Evolutionary conservation across 441 rosid species (phyloP), one percentile per base, ranked within the genome.

Genomic region (Metrosideros polymorpha): DNA sequence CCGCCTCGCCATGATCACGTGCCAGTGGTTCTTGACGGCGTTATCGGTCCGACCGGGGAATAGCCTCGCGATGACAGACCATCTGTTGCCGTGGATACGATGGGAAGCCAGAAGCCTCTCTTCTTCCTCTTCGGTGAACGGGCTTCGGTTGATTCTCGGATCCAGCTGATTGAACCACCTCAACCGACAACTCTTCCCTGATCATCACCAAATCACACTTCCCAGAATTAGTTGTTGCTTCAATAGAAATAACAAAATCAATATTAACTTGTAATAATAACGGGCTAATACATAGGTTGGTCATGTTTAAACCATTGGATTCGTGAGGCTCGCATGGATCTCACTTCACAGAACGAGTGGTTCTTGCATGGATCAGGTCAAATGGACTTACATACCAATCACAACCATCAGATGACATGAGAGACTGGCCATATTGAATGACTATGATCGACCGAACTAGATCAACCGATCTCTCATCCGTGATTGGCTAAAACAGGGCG

Each of bases 11-110:
- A 85, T 85, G 47, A 85, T 77, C 66, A 85, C 87, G 3, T 85
- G 87, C 87, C 87, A 85, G 66, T 85, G 87, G 84, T 85, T 85
- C 84, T 85, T 85, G 52, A 85, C 87, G 25, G 87, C 87, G 29
- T 85, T 85, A 54, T 85, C 87, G n/a, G 87, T 85, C 29, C 87
- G 87, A 39, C 87, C 87, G 0, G 87, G 87, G 84, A 85, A 85
- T 29, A 71, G 59, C 66, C 87, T 52, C 32, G 87, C 87, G 8
- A 85, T 85, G 51, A 85, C 55, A 30, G 87, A 76, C 87, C 87
- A 85, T 45, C 56, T 75, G 84, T 85, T 85, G 39, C 87, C 87
- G 12, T 85, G 87, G 30, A 85, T 54, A 6, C 63, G 71, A 50
- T 85, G 87, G 35, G 87, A 76, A 14, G 87, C 63, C 71, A 85